Base-by-base conservation (phyloP, 2,329 filamentous ascomycete species). In the Parastagonospora avenae region DNA sequence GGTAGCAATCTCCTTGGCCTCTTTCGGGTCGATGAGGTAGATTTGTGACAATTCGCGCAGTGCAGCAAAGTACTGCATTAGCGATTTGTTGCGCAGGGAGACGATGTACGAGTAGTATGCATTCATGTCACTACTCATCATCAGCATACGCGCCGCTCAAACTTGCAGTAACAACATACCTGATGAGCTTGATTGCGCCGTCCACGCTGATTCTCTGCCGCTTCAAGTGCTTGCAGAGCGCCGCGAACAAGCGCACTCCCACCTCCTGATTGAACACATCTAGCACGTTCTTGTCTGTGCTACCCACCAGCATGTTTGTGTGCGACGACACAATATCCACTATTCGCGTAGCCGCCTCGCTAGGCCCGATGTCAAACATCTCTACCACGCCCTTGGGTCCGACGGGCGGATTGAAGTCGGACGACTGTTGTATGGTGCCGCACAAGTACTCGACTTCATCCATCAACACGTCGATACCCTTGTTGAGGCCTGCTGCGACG, bases 181-280 rank as follows among this genome's bases (percentile, higher is more conserved):
- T 85, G 68, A 99, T 97, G 57, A 99, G 84, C 73, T 89, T 92
- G 70, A 97, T 85, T 15, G 94, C 91, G 48, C 94, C 94, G 54
- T 91, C 88, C 24, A 91, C 90, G 70, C 88, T 93, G 74, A 99
- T 85, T 48, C 94, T 88, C 79, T 97, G 94, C 8, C 93, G 89
- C 79, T 99, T 99, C 60, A 99, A 83, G 76, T 99, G 94, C 77
- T 99, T 99, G 82, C 93, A 97, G 43, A 99, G 81, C 14, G 91
- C 89, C 15, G 89, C 87, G 76, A 97, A 99, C 45, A 99, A 83
- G 24, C 94, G 89, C 57, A 97, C 83, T 0, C 94, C 94, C 24
- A 99, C 93, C 77, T 99, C 94, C 75, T 94, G 91, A 73, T 96
- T 97, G 81, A 99, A 99, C 11, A 99, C 94, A 69, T 99, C 94